Percentiles rank a stretch among this genome's conserved stretches.
phyloP scores from a whole-genome alignment of 495 filamentous ascomycete species.

The Parathielavia appendiculata region DNA sequence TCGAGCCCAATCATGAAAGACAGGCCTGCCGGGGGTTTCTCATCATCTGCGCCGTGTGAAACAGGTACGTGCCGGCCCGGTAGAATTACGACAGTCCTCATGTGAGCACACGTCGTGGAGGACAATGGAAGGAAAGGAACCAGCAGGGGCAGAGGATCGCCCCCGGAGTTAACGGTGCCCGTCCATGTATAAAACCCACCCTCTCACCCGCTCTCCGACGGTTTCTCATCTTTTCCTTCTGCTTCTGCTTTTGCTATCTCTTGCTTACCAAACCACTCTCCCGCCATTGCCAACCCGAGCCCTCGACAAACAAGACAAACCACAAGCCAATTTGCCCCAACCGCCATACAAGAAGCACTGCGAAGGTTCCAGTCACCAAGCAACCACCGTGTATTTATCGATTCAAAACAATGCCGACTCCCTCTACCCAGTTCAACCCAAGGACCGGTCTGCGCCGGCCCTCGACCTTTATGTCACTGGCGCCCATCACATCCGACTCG shows the following conservation, averaged over 20 bases:
- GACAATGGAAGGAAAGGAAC: constrained; percentile 10
- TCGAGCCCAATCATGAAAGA: constrained; percentile 21
- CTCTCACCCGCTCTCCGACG: background rate
- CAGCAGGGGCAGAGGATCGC: background rate
- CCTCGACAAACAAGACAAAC: background rate
- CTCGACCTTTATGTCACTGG: constrained; percentile 41
- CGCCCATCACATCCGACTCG: constrained; percentile 41
- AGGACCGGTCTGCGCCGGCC: constrained; percentile 28
- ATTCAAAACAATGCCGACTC: background rate
- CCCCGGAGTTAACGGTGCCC: background rate
- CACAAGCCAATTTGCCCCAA: background rate
- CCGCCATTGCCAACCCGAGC: background rate
- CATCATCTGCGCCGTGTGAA: constrained; percentile 21
- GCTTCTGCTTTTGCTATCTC: background rate
- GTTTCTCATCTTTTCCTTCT: background rate
- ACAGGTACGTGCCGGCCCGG: background rate
- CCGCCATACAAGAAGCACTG: background rate
- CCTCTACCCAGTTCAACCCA: constrained; percentile 11
- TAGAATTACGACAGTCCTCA: constrained; percentile 12
- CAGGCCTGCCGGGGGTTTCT: constrained; percentile 15
- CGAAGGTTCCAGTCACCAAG: background rate
- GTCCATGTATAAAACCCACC: constrained; percentile 1
- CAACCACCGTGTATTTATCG: background rate
- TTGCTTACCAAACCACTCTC: background rate
- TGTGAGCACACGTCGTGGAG: constrained; percentile 24